Conservation (phyloP, 768 basidiomycete species). For the Guyanaporus albipodus region DNA sequence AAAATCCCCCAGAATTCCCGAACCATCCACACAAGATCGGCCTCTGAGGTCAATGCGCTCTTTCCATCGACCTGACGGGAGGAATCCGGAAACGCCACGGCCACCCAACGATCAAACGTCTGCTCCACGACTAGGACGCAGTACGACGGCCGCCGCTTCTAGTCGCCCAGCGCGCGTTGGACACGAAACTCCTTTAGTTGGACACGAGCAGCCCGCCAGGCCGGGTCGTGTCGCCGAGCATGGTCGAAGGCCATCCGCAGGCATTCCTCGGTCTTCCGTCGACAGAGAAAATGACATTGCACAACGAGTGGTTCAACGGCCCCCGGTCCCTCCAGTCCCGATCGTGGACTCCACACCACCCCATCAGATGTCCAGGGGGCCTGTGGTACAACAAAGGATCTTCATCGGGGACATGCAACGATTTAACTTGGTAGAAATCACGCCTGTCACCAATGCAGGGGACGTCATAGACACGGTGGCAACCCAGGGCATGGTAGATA, state of each 20-base stretch:
- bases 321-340: constrained; percentile 38
- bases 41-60: constrained; percentile 52
- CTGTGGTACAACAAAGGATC: constrained; percentile 59
- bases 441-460: constrained; percentile 60
- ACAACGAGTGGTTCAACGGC: constrained; percentile 28
- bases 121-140: constrained; percentile 34
- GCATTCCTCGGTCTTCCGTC: constrained; percentile 17
- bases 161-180: constrained; percentile 13
- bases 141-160: constrained; percentile 29
- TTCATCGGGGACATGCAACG: constrained; percentile 77
- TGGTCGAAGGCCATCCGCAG: constrained; percentile 18
- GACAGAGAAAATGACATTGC: constrained; percentile 25
- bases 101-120: constrained; percentile 28
- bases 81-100: constrained; percentile 34
- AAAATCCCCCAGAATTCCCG: constrained; percentile 17
- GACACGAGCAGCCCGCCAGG: constrained; percentile 17
- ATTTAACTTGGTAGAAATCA: constrained; percentile 71
- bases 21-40: constrained; percentile 19
- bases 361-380: constrained; percentile 22
- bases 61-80: constrained; percentile 49
- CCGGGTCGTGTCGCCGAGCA: constrained; percentile 28
- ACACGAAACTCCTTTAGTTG: constrained; percentile 12
- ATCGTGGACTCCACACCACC: constrained; percentile 34
- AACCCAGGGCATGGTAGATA: constrained; percentile 60
- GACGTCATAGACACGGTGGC: constrained; percentile 69